Percentiles rank a stretch among this genome's conserved stretches.
These are phyloP conservation scores for peach (Prunus persica) DNA, from an alignment of 306 rosid genomes.

Conservation along the genomic window Prunus_persica_NCBIv2 NC_034009.1:30113001-30113500, in stretches of 20 bases:
- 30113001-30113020: not conserved
- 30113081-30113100: slow-evolving; percentile 96
- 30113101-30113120: slow-evolving; percentile 83
- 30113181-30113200: not conserved
- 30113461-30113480: not conserved
- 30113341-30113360: not conserved
- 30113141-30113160: slow-evolving; percentile 95
- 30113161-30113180: slow-evolving; percentile 44
- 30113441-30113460: not conserved
- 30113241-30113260: not conserved
- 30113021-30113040: slow-evolving; percentile 5
- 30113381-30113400: too few relatives aligned
- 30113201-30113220: not conserved
- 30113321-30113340: not conserved
- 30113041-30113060: slow-evolving; percentile 61
- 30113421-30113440: not conserved
- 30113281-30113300: not conserved
- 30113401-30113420: not conserved
- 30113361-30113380: not conserved
- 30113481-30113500: not conserved
- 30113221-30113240: not conserved
- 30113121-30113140: slow-evolving; percentile 78
- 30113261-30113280: not conserved
- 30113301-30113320: not conserved
- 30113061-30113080: slow-evolving; percentile 84